phyloP scores from a whole-genome alignment of 2,329 filamentous ascomycete species.

The Cordyceps fumosorosea region DNA sequence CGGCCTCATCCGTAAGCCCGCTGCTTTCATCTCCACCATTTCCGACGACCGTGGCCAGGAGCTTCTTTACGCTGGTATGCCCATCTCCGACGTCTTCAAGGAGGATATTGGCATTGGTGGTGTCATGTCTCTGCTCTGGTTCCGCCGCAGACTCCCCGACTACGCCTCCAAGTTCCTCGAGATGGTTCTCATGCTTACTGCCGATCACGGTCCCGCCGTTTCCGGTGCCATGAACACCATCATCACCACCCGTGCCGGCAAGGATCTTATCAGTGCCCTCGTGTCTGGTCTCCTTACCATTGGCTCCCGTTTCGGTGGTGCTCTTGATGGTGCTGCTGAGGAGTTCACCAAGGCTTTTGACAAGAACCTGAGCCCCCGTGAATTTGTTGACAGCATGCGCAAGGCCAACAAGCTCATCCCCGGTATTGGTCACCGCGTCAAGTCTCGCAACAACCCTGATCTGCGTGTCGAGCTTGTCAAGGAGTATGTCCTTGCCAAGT shows the following conservation, averaged over 20 bases:
- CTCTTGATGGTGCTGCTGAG: slow-evolving; percentile 92
- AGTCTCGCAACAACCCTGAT: slow-evolving; percentile 99
- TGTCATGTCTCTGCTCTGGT: slow-evolving; percentile 99
- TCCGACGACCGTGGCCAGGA: slow-evolving; percentile 99
- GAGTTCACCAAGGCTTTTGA: slow-evolving; percentile 98
- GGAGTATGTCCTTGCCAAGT: slow-evolving; percentile 96
- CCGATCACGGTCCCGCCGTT: slow-evolving; percentile 96
- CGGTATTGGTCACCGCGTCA: slow-evolving; percentile 98
- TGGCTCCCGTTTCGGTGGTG: slow-evolving; percentile 96
- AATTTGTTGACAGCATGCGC: slow-evolving; percentile 98
- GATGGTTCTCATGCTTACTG: slow-evolving; percentile 99
- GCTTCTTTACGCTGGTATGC: slow-evolving; percentile 97
- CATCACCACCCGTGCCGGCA: slow-evolving; percentile 97
- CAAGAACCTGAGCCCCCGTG: slow-evolving; percentile 95
- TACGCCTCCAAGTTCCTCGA: slow-evolving; percentile 99
- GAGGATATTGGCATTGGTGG: slow-evolving; percentile 99
- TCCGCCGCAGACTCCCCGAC: slow-evolving; percentile 91
- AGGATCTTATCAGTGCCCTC: slow-evolving; percentile 93
- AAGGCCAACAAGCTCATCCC: slow-evolving; percentile 99
- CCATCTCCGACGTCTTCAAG: slow-evolving; percentile 98
- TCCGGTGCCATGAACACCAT: slow-evolving; percentile 99
- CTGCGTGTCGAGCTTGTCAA: slow-evolving; percentile 99
- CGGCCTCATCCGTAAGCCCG: slow-evolving; percentile 97
- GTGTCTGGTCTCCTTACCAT: slow-evolving; percentile 97
- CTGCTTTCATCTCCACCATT: slow-evolving; percentile 99